phyloP scores from a whole-genome alignment of 2,329 filamentous ascomycete species.

The Aspergillus flavus region DNA sequence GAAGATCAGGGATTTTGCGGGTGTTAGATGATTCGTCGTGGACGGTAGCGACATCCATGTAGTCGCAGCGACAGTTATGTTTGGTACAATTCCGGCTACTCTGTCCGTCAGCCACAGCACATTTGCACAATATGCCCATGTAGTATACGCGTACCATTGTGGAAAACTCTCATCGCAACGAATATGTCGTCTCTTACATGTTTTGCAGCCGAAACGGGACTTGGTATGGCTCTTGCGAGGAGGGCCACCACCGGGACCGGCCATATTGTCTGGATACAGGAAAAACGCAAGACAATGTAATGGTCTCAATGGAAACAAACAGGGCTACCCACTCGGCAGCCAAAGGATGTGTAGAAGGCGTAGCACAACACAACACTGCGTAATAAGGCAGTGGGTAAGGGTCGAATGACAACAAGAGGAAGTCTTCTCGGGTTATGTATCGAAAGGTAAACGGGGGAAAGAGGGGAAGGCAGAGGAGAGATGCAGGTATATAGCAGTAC shows the following conservation, averaged over 20 bases:
- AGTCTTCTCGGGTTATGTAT: not conserved
- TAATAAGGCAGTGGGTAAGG: not conserved
- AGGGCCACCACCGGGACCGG: constrained; percentile 91
- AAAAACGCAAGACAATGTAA: constrained; percentile 1
- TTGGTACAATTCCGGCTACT: constrained; percentile 94
- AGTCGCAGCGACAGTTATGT: constrained; percentile 97
- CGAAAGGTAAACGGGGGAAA: constrained; percentile 2
- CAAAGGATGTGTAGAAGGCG: not conserved
- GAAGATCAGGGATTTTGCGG: constrained; percentile 63
- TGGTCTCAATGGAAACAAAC: not conserved
- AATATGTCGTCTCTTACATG: constrained; percentile 96
- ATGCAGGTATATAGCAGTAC: constrained; percentile 14
- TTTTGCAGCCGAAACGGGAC: constrained; percentile 96
- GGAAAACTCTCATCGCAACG: constrained; percentile 97
- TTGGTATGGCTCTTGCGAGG: constrained; percentile 94
- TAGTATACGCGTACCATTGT: constrained; percentile 71
- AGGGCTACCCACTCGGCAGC: constrained; percentile 2
- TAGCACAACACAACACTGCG: not conserved
- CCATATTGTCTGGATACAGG: constrained; percentile 59
- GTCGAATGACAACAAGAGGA: not conserved
- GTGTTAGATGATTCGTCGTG: constrained; percentile 54
- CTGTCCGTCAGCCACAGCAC: constrained; percentile 5
- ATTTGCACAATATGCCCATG: constrained; percentile 21
- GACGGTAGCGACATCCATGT: constrained; percentile 80
- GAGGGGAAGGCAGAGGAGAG: constrained; percentile 7